Evolutionary conservation across 805 yeast genomes (phyloP), one percentile per base, ranked within the genome.

Genomic region (Yarrowia sp.): DNA sequence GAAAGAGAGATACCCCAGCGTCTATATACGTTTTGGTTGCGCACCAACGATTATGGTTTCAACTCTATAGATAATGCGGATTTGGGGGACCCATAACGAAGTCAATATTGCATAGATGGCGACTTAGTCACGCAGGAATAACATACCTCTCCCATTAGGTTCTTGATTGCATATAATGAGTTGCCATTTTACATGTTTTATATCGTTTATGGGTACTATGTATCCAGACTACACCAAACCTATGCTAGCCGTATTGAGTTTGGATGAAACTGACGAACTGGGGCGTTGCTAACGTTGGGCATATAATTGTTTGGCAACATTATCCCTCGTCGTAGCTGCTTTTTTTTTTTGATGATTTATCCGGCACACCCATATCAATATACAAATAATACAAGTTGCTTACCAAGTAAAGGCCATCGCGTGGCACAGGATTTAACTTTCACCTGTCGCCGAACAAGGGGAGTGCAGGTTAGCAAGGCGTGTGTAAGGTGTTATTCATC

Each of bases 11-110:
- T 18, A 17, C 10, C 55, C 55, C 55, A 31, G 55, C 55, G 55
- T 33, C 55, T 48, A 48, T 48, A 35, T 48, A 48, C 55, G 17
- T 48, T 48, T 48, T 35, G 55, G 55, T 48, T 48, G 55, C 55
- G 55, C 55, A 48, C 41, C 32, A 48, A 14, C 31, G 32, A 48
- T 33, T 48, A 48, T 48, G 55, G 55, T 48, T 48, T 48, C 32
- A 48, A 48, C 55, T 48, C 41, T 48, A 48, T 48, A 33, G 55
- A 14, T 35, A 15, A 22, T 45, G 51, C 14, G 14, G 8, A 10
- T 8, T n/a, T 15, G 8, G 31, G 22, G 28, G 4, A 17, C 31
- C 55, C 55, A 35, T 48, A 48, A 48, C 8, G 51, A 31, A 14
- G 50, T n/a, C 33, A 14, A 14, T 44, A 8, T 6, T 14, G 28